Conservation (phyloP, 352 stramenopile genomes). For the Phytophthora sp. region DNA sequence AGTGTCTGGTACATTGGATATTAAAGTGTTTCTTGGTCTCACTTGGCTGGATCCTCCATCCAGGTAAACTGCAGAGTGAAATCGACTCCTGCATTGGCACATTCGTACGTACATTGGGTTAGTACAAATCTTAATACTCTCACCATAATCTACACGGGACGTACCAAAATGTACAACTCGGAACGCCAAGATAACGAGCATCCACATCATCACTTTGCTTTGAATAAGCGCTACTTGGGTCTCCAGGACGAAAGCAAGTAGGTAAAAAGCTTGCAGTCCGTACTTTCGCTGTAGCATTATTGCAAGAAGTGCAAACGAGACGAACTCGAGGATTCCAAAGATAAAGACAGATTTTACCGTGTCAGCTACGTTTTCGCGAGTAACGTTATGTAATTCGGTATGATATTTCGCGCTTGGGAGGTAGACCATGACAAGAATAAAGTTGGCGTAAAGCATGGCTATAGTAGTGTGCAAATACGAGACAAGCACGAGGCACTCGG, state of each 20-base stretch:
- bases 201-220: constrained; percentile 41
- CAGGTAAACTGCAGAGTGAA: constrained; percentile 23
- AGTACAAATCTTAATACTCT: background rate
- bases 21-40: too few species aligned
- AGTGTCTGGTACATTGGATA: too few species aligned
- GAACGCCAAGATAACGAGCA: constrained; percentile 25
- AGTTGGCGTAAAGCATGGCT: constrained; percentile 37
- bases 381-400: constrained; percentile 30
- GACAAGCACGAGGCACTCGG: constrained; percentile 38
- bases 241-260: constrained; percentile 44
- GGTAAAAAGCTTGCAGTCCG: constrained; percentile 25
- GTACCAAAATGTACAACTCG: constrained; percentile 36
- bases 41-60: background rate
- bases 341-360: constrained; percentile 30
- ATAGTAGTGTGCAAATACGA: constrained; percentile 39
- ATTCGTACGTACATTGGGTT: too few species aligned
- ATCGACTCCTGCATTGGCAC: constrained; percentile 17
- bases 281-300: constrained; percentile 17
- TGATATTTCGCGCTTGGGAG: constrained; percentile 42
- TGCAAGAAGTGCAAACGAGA: constrained; percentile 28
- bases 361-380: background rate
- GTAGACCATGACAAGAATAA: constrained; percentile 19
- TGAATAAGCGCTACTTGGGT: constrained; percentile 28
- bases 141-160: background rate
- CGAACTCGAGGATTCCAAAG: constrained; percentile 30